Percentiles rank a stretch among this genome's conserved stretches.
These are phyloP conservation scores for Melaleuca alternifolia DNA, from an alignment of 345 rosid genomes.

Conservation along the genomic window DNA sequence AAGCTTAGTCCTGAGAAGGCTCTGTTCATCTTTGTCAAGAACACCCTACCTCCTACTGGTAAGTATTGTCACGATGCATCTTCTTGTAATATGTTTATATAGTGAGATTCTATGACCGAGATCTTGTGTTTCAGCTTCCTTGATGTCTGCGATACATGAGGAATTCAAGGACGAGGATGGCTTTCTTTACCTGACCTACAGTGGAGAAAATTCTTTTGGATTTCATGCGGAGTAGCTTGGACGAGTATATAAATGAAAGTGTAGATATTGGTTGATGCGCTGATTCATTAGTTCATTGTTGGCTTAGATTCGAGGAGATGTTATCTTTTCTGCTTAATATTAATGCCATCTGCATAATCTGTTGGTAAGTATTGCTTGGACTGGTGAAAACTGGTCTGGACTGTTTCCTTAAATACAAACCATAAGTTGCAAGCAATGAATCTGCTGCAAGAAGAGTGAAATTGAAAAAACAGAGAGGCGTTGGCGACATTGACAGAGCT, in stretches of 20 bases:
- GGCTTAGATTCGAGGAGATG: background rate
- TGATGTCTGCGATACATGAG: constrained; percentile 54
- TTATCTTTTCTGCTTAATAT: background rate
- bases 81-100: background rate
- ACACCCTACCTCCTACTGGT: constrained; percentile 62
- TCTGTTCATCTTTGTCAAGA: constrained; percentile 54
- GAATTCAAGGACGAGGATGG: constrained; percentile 67
- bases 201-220: constrained; percentile 71
- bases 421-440: background rate
- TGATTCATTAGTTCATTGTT: background rate
- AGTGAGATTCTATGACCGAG: background rate
- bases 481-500: background rate
- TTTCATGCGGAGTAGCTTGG: background rate
- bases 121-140: constrained; percentile 26
- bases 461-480: background rate
- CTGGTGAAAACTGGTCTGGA: background rate
- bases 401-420: no score
- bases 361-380: background rate
- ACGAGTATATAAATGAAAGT: background rate
- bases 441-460: background rate
- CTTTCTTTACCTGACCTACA: constrained; percentile 66
- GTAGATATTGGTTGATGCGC: constrained; percentile 19
- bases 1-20: constrained; percentile 72
- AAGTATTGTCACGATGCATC: background rate
- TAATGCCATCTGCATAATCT: background rate